phyloP scores from a whole-genome alignment of 2,329 filamentous ascomycete species.

The Xylariaceae sp. region DNA sequence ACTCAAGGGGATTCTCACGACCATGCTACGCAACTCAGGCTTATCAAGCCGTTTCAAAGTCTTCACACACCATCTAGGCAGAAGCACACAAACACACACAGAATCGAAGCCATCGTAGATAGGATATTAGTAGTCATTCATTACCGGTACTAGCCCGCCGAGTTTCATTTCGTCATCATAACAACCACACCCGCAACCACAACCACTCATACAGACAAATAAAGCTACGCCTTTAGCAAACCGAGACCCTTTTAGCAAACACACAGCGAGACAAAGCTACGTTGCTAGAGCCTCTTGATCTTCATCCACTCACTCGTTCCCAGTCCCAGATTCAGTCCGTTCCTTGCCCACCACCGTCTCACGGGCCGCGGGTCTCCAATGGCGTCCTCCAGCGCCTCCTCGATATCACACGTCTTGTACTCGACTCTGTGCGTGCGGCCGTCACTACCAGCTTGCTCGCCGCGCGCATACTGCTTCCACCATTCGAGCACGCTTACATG shows the following conservation, averaged over 20 bases:
- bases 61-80: too few relatives aligned
- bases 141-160: too few relatives aligned
- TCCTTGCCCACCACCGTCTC: constrained; percentile 79
- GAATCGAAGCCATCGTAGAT: too few relatives aligned
- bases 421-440: constrained; percentile 66
- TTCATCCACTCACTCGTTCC: constrained; percentile 89
- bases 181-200: background rate
- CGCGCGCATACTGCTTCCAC: constrained; percentile 71
- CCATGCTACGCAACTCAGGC: too few relatives aligned
- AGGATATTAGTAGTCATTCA: too few relatives aligned
- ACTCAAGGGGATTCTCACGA: too few relatives aligned
- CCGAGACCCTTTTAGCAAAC: too few relatives aligned
- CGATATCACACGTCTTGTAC: constrained; percentile 92
- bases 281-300: constrained; percentile 58
- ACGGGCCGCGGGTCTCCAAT: constrained; percentile 67
- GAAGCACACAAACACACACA: too few relatives aligned
- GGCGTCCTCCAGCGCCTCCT: constrained; percentile 88
- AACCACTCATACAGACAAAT: background rate
- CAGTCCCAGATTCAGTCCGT: constrained; percentile 74
- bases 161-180: too few relatives aligned
- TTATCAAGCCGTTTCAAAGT: too few relatives aligned
- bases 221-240: too few relatives aligned
- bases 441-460: constrained; percentile 45
- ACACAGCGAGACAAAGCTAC: background rate
- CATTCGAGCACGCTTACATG: constrained; percentile 82